Conservation (phyloP, 331 rosid species). For the Malus hybrid region DNA sequence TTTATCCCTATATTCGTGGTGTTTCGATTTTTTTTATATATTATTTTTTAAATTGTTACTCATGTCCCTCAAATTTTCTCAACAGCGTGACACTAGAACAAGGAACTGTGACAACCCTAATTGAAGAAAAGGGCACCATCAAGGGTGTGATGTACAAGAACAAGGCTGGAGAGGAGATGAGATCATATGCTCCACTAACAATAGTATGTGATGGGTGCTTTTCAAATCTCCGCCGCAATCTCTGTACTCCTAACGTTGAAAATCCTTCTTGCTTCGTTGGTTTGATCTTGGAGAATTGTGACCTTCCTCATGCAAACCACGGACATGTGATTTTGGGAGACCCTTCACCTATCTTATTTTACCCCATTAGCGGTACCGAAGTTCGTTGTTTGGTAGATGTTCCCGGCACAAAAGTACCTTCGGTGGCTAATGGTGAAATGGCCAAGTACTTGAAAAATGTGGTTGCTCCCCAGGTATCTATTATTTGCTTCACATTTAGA, state of each 20-base stretch:
- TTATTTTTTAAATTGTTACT: neutral
- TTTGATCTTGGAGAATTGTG: conserved; percentile 59
- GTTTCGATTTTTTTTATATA: too few species aligned
- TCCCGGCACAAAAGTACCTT: conserved; percentile 20
- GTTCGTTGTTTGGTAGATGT: conserved; percentile 70
- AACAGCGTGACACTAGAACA: conserved; percentile 67
- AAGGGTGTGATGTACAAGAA: conserved; percentile 60
- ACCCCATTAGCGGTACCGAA: conserved; percentile 66
- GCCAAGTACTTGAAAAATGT: conserved; percentile 43
- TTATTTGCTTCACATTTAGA: neutral
- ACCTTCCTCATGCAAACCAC: conserved; percentile 61
- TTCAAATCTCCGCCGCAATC: conserved; percentile 70
- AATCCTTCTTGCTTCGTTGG: conserved; percentile 78
- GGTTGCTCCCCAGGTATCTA: conserved; percentile 71
- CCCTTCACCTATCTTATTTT: conserved; percentile 73
- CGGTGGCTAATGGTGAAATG: conserved; percentile 73
- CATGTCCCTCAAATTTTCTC: neutral
- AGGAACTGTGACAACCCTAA: conserved; percentile 57
- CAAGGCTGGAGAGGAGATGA: conserved; percentile 46
- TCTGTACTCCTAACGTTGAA: conserved; percentile 66
- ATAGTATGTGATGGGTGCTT: conserved; percentile 82
- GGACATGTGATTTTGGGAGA: conserved; percentile 74
- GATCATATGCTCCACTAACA: conserved; percentile 58
- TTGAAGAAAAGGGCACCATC: conserved; percentile 57
- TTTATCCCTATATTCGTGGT: too few species aligned